Conservation (phyloP, 139 green algal species). For the Eudorina sp. region DNA sequence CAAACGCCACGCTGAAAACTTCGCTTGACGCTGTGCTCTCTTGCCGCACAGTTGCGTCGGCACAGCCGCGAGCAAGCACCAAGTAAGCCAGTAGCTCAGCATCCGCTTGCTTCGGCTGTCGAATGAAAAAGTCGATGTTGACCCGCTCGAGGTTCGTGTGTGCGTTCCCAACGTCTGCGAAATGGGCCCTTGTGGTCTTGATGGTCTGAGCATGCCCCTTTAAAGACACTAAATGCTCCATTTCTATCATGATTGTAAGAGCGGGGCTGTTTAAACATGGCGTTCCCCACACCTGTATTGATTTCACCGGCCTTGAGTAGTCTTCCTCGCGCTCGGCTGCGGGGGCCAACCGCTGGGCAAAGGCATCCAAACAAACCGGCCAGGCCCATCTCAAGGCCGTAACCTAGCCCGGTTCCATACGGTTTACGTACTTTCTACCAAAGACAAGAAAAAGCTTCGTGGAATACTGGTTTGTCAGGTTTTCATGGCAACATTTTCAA, state of each 20-base stretch:
- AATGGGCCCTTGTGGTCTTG: too few species aligned
- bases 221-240: too few species aligned
- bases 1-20: slow-evolving; percentile 14
- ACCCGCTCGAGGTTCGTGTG: not conserved
- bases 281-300: not conserved
- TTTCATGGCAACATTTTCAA: too few species aligned
- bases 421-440: too few species aligned
- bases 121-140: slow-evolving; percentile 4
- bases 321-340: not conserved
- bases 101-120: slow-evolving; percentile 20
- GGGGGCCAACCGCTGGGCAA: not conserved
- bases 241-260: too few species aligned
- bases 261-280: too few species aligned
- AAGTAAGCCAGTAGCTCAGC: slow-evolving; percentile 10
- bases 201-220: too few species aligned
- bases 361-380: slow-evolving; percentile 6
- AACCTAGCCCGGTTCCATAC: slow-evolving; percentile 5
- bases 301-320: not conserved
- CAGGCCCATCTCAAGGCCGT: slow-evolving; percentile 2
- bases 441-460: too few species aligned
- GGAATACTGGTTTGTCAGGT: too few species aligned
- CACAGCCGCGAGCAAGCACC: not conserved
- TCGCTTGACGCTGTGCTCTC: not conserved
- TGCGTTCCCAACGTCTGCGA: not conserved
- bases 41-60: not conserved